Evolutionary conservation across 2,329 filamentous ascomycete species (phyloP).

Genomic region (Penicillium sp.): DNA sequence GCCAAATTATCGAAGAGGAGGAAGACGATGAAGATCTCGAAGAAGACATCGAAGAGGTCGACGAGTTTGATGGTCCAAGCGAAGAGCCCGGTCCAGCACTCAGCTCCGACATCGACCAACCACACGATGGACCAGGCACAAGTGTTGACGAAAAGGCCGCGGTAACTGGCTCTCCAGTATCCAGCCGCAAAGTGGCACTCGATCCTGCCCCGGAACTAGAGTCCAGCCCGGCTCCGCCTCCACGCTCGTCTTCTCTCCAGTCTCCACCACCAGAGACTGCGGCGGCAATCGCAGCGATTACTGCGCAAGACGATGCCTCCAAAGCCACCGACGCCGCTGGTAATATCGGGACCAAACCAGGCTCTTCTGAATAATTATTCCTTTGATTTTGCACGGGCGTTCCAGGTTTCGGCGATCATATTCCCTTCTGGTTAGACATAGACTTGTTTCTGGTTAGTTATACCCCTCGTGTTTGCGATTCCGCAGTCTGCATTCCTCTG

Average conservation of each 20-base stretch:
- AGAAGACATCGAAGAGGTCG: constrained; percentile 41
- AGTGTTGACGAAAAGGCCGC: constrained; percentile 4
- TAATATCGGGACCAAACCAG: constrained; percentile 13
- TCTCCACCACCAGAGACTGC: constrained; percentile 14
- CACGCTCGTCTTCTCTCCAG: constrained; percentile 37
- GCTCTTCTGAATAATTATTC: constrained; percentile 12
- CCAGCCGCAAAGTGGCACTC: constrained; percentile 24
- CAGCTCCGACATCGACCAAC: constrained; percentile 6
- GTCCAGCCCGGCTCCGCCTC: constrained; percentile 29
- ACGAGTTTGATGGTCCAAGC: constrained; percentile 34
- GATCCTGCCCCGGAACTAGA: constrained; percentile 32
- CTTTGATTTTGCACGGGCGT: constrained; percentile 7
- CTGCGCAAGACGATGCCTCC: constrained; percentile 2
- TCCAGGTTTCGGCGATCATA: constrained; percentile 11
- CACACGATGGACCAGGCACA: constrained; percentile 7
- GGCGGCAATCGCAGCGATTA: constrained; percentile 7
- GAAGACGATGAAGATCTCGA: constrained; percentile 36
- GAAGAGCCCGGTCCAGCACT: constrained; percentile 25
- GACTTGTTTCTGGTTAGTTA: constrained; percentile 19
- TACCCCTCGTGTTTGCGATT: constrained; percentile 18
- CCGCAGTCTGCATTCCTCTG: constrained; percentile 4
- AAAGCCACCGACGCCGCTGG: constrained; percentile 4
- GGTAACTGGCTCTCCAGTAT: constrained; percentile 14
- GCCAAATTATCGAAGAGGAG: constrained; percentile 43
- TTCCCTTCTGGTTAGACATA: constrained; percentile 19